Evolutionary conservation across 2,329 filamentous ascomycete genomes (phyloP).

Genomic region (Verticillium albo-atrum): DNA sequence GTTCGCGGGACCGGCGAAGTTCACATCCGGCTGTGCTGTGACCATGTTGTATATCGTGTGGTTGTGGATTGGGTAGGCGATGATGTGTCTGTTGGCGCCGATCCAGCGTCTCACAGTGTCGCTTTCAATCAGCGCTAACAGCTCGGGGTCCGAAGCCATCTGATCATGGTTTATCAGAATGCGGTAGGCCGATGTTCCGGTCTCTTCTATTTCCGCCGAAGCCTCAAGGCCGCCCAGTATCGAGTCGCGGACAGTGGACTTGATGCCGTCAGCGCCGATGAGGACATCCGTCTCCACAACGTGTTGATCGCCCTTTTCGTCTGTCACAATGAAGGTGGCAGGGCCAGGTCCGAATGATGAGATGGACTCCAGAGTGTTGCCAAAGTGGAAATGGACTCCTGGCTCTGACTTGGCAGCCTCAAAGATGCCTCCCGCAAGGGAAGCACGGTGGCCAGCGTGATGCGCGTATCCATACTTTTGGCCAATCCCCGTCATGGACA

Average conservation of each 20-base stretch:
- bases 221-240: constrained; percentile 50
- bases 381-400: constrained; percentile 65
- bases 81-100: constrained; percentile 62
- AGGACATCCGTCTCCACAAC: constrained; percentile 44
- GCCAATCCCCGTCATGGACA: constrained; percentile 63
- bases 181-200: constrained; percentile 49
- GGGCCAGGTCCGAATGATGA: constrained; percentile 55
- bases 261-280: constrained; percentile 50
- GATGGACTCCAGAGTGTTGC: constrained; percentile 49
- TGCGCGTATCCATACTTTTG: constrained; percentile 69
- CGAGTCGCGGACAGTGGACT: constrained; percentile 39
- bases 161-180: constrained; percentile 48
- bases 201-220: constrained; percentile 37
- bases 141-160: constrained; percentile 62
- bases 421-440: constrained; percentile 64
- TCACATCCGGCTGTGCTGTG: constrained; percentile 55
- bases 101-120: constrained; percentile 60
- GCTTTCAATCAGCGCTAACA: constrained; percentile 53
- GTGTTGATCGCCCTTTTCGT: constrained; percentile 48
- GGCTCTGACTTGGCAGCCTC: constrained; percentile 60
- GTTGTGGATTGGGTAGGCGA: constrained; percentile 60
- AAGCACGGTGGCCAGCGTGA: constrained; percentile 73
- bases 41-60: constrained; percentile 65
- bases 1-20: constrained; percentile 43
- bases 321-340: constrained; percentile 50